These are phyloP conservation scores for Trichosporon sp. DNA, from an alignment of 1,284 basidiomycete genomes.

Conservation along the genomic window DNA sequence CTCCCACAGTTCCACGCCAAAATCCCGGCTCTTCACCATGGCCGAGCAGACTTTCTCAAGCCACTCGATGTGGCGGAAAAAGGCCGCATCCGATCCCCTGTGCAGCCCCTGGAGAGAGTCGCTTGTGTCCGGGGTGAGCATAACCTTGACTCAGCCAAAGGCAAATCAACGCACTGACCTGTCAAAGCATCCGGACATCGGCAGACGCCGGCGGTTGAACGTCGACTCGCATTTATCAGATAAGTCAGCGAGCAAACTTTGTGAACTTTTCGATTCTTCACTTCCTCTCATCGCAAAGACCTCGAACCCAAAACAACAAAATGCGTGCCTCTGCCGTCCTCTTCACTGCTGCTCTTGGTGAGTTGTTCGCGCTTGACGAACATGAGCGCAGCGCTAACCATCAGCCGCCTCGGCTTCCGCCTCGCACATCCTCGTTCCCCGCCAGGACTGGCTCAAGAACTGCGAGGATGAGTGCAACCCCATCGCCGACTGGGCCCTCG, in stretches of 20 bases:
- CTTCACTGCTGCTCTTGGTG: conserved; percentile 11
- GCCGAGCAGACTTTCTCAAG: not conserved
- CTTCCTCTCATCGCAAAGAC: not conserved
- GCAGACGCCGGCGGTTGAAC: not conserved
- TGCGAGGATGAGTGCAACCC: conserved; percentile 18
- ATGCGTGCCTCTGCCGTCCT: conserved; percentile 13
- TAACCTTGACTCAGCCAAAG: not conserved
- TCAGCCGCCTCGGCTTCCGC: conserved; percentile 12
- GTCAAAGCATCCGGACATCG: not conserved
- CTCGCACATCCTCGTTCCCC: not conserved
- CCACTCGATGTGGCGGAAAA: not conserved
- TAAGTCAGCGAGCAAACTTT: not conserved
- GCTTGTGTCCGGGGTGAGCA: not conserved
- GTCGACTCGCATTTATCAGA: not conserved
- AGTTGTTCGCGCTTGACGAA: not conserved
- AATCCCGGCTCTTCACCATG: not conserved
- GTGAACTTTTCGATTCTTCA: not conserved
- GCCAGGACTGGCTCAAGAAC: conserved; percentile 11
- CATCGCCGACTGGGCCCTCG: conserved; percentile 16
- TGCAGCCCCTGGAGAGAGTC: not conserved
- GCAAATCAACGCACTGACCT: not conserved
- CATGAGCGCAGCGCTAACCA: not conserved
- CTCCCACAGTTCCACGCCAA: not conserved
- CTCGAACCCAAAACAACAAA: not conserved
- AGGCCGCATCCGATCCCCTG: not conserved